phyloP scores from a whole-genome alignment of 2,329 filamentous ascomycete genomes.

The Diaporthe nobilis region DNA sequence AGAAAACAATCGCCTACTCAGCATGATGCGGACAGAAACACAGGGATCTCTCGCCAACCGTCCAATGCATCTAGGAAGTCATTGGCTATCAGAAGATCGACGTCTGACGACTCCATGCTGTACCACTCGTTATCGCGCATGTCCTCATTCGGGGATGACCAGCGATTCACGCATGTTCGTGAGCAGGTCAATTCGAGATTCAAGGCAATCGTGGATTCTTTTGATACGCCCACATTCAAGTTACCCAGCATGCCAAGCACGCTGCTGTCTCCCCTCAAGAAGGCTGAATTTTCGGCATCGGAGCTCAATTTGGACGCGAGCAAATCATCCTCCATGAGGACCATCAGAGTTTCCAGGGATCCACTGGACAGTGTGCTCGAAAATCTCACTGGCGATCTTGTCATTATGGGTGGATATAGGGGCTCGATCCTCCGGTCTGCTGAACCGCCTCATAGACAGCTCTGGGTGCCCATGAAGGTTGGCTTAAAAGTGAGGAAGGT shows the following conservation, averaged over 20 bases:
- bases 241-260: conserved; percentile 71
- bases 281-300: conserved; percentile 37
- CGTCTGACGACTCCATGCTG: conserved; percentile 84
- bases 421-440: conserved; percentile 91
- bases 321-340: conserved; percentile 43
- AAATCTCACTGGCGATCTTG: conserved; percentile 84
- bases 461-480: conserved; percentile 96
- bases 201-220: conserved; percentile 91
- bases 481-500: conserved; percentile 93
- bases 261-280: conserved; percentile 49
- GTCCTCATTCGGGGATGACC: conserved; percentile 88
- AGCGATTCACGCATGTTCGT: conserved; percentile 82
- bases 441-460: conserved; percentile 84
- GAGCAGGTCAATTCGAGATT: conserved; percentile 90
- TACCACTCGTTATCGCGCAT: conserved; percentile 82
- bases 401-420: conserved; percentile 90
- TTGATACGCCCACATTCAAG: conserved; percentile 84
- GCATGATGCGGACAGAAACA: conserved; percentile 38
- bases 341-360: conserved; percentile 45
- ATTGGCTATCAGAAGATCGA: conserved; percentile 68
- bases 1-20: conserved; percentile 35
- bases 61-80: conserved; percentile 47
- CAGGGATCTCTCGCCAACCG: background rate
- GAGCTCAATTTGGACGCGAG: conserved; percentile 40
- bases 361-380: conserved; percentile 71